Evolutionary conservation across 148 eudicot genomes (phyloP).

Genomic region (Rhododendron mucronatum): DNA sequence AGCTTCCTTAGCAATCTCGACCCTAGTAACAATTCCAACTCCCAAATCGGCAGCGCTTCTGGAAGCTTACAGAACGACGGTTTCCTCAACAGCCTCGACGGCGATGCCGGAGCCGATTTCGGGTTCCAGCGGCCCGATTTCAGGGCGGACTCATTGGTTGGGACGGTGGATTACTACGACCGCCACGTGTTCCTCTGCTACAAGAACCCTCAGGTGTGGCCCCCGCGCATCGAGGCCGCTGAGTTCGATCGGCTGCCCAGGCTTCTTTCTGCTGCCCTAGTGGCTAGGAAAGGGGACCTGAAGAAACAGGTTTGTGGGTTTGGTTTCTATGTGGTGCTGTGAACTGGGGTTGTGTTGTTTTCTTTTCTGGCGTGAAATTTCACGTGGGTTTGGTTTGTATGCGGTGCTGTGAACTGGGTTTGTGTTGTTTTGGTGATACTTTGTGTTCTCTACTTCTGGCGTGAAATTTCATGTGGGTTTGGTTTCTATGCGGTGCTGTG

Average conservation of each 20-base stretch:
- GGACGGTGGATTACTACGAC: slow-evolving; percentile 61
- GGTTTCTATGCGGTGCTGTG: not conserved
- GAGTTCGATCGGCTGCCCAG: slow-evolving; percentile 97
- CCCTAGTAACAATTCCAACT: slow-evolving; percentile 12
- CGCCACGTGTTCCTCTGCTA: slow-evolving; percentile 95
- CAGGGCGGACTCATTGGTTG: slow-evolving; percentile 42
- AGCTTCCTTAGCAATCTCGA: slow-evolving; percentile 35
- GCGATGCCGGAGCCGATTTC: slow-evolving; percentile 37
- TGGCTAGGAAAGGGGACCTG: slow-evolving; percentile 51
- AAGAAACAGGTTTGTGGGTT: slow-evolving; percentile 45
- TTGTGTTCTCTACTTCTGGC: not conserved
- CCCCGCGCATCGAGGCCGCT: slow-evolving; percentile 93
- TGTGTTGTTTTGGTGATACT: not conserved
- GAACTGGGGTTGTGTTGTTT: slow-evolving; percentile 4
- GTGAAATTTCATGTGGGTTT: not conserved
- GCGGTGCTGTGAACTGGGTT: slow-evolving; percentile 3
- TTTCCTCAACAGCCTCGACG: slow-evolving; percentile 25
- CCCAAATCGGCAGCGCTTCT: slow-evolving; percentile 42
- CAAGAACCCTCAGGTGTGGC: slow-evolving; percentile 89
- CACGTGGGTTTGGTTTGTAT: not conserved
- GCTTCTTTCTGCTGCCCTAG: slow-evolving; percentile 76
- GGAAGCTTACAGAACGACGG: slow-evolving; percentile 77
- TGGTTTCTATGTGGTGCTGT: not conserved
- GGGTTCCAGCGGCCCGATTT: slow-evolving; percentile 71
- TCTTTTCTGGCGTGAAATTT: not conserved